Evolutionary conservation across 805 yeast species (phyloP), one percentile per base, ranked within the genome.

Genomic region (Yarrowia divulgata): DNA sequence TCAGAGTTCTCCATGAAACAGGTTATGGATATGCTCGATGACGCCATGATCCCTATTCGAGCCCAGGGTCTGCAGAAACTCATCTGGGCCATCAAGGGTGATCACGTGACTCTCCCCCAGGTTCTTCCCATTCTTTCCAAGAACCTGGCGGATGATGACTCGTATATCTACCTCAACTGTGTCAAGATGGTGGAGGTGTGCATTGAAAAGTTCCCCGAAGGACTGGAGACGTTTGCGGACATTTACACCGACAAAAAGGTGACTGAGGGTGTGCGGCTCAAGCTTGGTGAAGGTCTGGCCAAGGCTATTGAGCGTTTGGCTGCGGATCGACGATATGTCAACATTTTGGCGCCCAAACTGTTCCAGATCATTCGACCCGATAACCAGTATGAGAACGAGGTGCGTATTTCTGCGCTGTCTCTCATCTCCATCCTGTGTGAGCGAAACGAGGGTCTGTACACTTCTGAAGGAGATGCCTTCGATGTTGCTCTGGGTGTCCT

Each of bases 361-460:
- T 62, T 14, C 67, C 67, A 1, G 97, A 92, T 71, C 80, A 83
- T 70, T 83, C 34, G 66, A 2, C 66, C 66, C 1, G 50, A 43
- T 7, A 60, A 45, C 42, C 35, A 42, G 40, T 60, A 43, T 18
- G 66, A 60, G 35, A 18, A 45, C 32, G 66, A 88, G 48, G 72
- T 93, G 48, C 81, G 98, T 72, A 88, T 92, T 90, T 93, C 98
- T 1, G 85, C 97, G 0, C 84, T 93, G 87, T 90, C 45, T 85
- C 93, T 73, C 85, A 85, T 71, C 79, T 80, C 1, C 86, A 87
- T 70, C 88, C 93, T 0, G 67, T 78, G 7, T 90, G 89, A 0
- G 73, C 91, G 0, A 49, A 80, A 0, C 74, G 77, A 49, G 16
- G 57, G 68, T 3, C 45, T 63, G 16, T 48, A 48, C 39, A 48